These are phyloP conservation scores for Fusarium sp. DNA, from an alignment of 2,329 filamentous ascomycete species.

Conservation along the genomic window DNA sequence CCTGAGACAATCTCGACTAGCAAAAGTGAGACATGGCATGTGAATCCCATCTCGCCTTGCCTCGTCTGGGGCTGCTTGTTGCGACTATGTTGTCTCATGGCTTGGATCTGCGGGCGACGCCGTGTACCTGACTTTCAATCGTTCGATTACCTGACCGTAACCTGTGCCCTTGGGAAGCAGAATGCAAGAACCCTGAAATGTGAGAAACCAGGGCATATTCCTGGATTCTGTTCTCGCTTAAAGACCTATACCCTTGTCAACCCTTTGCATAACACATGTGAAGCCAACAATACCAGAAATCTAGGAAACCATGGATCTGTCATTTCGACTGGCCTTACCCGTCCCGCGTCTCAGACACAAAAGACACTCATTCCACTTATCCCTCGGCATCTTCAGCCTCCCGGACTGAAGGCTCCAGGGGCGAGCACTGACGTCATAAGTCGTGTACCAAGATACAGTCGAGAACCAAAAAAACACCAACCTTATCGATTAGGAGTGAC, in stretches of 20 bases:
- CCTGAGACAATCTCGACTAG: background rate
- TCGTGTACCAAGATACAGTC: background rate
- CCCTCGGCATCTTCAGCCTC: conserved; percentile 6
- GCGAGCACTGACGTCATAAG: background rate
- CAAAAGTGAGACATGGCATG: background rate
- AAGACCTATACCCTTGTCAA: background rate
- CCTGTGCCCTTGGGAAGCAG: background rate
- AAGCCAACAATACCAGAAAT: background rate
- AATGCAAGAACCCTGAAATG: background rate
- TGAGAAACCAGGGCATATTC: background rate
- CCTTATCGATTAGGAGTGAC: no score
- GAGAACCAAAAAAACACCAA: no score
- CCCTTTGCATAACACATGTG: background rate
- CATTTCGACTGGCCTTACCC: background rate
- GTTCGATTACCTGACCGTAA: background rate
- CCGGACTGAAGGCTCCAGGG: background rate
- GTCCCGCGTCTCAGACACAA: conserved; percentile 1
- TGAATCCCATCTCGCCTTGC: background rate
- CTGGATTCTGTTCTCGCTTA: background rate
- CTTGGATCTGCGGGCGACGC: background rate
- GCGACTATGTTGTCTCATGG: background rate
- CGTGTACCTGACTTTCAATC: background rate
- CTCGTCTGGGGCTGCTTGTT: background rate
- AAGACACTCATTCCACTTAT: conserved; percentile 25
- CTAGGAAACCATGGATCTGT: background rate